A percentile compares a stretch with the other conserved stretches of the same genome.
phyloP scores from a whole-genome alignment of 2,329 filamentous ascomycete species.

The Scedosporium apiospermum region DNA sequence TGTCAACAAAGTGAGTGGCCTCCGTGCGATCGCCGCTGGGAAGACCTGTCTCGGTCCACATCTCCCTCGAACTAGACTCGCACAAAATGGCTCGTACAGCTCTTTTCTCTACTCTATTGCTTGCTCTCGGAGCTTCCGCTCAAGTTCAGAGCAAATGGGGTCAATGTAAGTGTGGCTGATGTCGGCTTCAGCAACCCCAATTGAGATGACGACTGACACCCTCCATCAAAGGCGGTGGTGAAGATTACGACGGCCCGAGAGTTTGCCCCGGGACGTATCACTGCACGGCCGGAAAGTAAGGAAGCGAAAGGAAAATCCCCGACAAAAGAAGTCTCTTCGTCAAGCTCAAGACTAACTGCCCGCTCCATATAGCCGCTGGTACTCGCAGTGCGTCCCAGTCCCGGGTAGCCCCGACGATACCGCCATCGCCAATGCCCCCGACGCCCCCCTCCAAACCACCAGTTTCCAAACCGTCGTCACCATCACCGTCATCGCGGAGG shows the following conservation, averaged over 20 bases:
- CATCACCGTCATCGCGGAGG: not conserved
- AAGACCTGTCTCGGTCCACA: not conserved
- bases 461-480: conserved; percentile 6
- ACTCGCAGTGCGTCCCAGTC: conserved; percentile 10
- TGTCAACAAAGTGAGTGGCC: not conserved
- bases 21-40: too few species aligned
- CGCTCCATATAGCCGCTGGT: conserved; percentile 7
- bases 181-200: not conserved
- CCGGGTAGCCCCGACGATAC: conserved; percentile 3
- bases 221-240: not conserved
- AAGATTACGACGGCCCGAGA: not conserved
- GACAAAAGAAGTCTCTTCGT: not conserved
- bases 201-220: not conserved
- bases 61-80: not conserved
- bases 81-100: not conserved
- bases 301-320: too few species aligned
- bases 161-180: not conserved
- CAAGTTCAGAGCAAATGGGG: not conserved
- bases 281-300: conserved; percentile 4
- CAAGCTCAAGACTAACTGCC: not conserved
- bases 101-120: not conserved
- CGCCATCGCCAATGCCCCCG: conserved; percentile 1
- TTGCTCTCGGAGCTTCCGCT: not conserved
- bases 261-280: not conserved
- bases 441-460: conserved; percentile 9